Base-by-base conservation (phyloP, 2,329 filamentous ascomycete species). In the Aspergillus tubingensis region DNA sequence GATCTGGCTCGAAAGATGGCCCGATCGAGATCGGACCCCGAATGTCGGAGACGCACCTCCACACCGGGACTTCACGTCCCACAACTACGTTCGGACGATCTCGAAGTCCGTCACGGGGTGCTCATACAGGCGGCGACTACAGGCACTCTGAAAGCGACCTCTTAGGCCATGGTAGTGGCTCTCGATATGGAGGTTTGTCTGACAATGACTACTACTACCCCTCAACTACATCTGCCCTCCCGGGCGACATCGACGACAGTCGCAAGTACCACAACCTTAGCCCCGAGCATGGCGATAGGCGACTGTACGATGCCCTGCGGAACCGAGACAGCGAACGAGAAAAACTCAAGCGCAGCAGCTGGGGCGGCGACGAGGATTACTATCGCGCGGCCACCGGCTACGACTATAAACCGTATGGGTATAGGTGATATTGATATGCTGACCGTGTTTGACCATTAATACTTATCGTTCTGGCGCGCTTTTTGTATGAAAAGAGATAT, bases 1-100 rank as follows among this genome's bases (percentile, higher is more conserved):
- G 63, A 27, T 59, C 81, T 52, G 87, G 79, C 6, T 82, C 87
- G 71, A 90, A 90, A 19, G 69, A 74, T 19, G 54, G 13, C 83
- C 83, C 10, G 79, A 81, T 68, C 83, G 83, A 25, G 88, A 72
- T 67, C 85, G 83, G 25, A 80, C 80, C 71, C 83, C 91, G 21
- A 85, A 81, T 21, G 88, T 81, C 72, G 83, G 83, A 67, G 84
- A 83, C 44, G 77, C 83, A 68, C 44, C 55, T 56, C 27, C 68
- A 64, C 11, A 68, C 67, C 27, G 63, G 61, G 5, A 57, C 62
- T 10, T 47, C 64, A 5, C 62, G 59, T 36, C 57, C 67, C 11
- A 25, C 52, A 8, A 62, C 61, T 8, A 60, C 54, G 15, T 44
- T 57, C 36, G 54, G 66, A 21, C 65, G 68, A 19, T 67, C 68